Conservation (phyloP, 768 basidiomycete species). For the Hypholoma fasciculare region DNA sequence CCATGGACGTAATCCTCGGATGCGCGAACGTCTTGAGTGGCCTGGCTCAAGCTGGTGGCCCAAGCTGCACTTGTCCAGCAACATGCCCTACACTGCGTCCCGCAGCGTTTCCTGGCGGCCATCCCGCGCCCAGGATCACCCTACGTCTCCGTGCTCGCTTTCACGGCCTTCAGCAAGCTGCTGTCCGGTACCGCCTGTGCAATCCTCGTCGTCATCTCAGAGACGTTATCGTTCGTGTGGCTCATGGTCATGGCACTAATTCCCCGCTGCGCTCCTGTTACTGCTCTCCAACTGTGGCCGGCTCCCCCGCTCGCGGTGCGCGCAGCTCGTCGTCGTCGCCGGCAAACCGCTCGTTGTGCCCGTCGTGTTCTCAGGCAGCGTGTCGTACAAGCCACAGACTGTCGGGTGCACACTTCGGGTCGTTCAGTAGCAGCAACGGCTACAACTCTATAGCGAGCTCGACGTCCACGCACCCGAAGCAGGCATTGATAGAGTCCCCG, state of each 20-base stretch:
- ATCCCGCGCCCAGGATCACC: conserved; percentile 53
- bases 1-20: conserved; percentile 43
- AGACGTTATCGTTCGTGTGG: conserved; percentile 74
- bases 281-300: conserved; percentile 70
- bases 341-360: conserved; percentile 40
- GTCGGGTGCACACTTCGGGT: conserved; percentile 51
- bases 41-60: conserved; percentile 62
- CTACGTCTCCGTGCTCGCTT: conserved; percentile 51
- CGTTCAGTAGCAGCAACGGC: conserved; percentile 50
- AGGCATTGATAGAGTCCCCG: conserved; percentile 67
- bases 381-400: conserved; percentile 56
- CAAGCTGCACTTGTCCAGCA: conserved; percentile 56
- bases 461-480: conserved; percentile 49
- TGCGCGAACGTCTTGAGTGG: conserved; percentile 64
- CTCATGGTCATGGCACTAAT: conserved; percentile 61
- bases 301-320: conserved; percentile 41
- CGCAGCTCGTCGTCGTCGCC: conserved; percentile 41
- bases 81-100: conserved; percentile 61
- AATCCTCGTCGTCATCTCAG: conserved; percentile 51
- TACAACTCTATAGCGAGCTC: conserved; percentile 58
- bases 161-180: conserved; percentile 46
- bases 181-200: conserved; percentile 63
- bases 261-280: conserved; percentile 58
- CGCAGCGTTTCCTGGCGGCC: conserved; percentile 45
- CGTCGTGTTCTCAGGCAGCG: conserved; percentile 56